Evolutionary conservation across 2,329 filamentous ascomycete genomes (phyloP).

Genomic region (Torrubiellomyces zombiae): DNA sequence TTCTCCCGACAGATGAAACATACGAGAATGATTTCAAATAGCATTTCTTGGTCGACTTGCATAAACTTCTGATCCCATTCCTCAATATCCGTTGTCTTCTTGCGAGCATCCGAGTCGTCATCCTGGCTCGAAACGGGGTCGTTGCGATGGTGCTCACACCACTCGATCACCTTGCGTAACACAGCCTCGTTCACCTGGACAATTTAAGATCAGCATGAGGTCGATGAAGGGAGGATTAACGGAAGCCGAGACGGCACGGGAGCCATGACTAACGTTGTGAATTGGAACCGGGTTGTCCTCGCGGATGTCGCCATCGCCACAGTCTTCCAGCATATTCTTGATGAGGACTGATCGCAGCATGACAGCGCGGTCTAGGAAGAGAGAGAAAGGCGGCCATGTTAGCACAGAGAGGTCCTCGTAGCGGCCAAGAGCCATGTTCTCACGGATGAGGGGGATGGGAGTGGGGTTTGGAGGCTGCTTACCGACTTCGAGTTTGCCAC

Average conservation of each 20-base stretch:
- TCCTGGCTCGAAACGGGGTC: constrained; percentile 72
- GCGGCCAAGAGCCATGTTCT: too few species aligned
- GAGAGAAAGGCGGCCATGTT: too few species aligned
- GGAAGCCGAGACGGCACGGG: background rate
- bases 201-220: constrained; percentile 3
- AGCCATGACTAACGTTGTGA: constrained; percentile 46
- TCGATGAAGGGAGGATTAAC: too few species aligned
- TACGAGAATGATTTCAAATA: constrained; percentile 97
- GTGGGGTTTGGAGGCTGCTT: constrained; percentile 11
- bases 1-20: too few species aligned
- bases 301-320: constrained; percentile 46
- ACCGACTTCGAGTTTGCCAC: constrained; percentile 28
- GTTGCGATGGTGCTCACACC: constrained; percentile 88
- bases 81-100: constrained; percentile 97
- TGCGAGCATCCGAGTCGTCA: constrained; percentile 83
- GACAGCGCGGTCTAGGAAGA: constrained; percentile 52
- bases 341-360: constrained; percentile 87
- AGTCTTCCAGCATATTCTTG: constrained; percentile 95
- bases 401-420: too few species aligned
- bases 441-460: background rate
- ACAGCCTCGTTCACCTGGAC: constrained; percentile 79
- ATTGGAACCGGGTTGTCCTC: constrained; percentile 63
- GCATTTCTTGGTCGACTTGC: constrained; percentile 99
- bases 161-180: constrained; percentile 90
- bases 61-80: constrained; percentile 99